Conservation (phyloP, 2,329 filamentous ascomycete species). For the Nakataea oryzae region DNA sequence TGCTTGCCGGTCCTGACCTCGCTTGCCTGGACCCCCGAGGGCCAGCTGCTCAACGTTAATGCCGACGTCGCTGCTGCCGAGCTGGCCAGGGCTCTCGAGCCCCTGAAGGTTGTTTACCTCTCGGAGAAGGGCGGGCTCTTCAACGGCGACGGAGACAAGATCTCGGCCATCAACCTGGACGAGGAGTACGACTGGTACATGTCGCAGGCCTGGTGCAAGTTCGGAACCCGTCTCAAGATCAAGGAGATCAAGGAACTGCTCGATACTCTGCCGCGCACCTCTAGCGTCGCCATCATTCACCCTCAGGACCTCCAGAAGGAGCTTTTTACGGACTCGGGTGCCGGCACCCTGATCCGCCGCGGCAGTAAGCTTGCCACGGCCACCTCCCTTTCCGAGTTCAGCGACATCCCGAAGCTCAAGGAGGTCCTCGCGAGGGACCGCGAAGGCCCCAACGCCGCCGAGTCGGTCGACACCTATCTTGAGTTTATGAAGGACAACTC, state of each 20-base stretch:
- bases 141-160: conserved; percentile 88
- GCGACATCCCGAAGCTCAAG: conserved; percentile 68
- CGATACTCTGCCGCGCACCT: conserved; percentile 78
- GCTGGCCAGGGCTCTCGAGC: conserved; percentile 77
- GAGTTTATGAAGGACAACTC: conserved; percentile 64
- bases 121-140: conserved; percentile 96
- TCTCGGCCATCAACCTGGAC: conserved; percentile 93
- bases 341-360: conserved; percentile 82
- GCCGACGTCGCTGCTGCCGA: conserved; percentile 94
- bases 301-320: conserved; percentile 94
- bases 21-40: conserved; percentile 88
- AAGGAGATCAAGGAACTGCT: conserved; percentile 93
- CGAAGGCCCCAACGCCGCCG: conserved; percentile 69
- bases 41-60: conserved; percentile 93
- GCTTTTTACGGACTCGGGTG: conserved; percentile 90
- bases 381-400: conserved; percentile 61
- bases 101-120: conserved; percentile 96
- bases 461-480: conserved; percentile 79
- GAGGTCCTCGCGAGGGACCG: conserved; percentile 72
- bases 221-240: conserved; percentile 93
- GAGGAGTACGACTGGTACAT: conserved; percentile 92
- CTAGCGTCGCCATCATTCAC: conserved; percentile 95
- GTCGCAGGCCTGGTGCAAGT: conserved; percentile 88
- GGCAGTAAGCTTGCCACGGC: conserved; percentile 81
- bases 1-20: conserved; percentile 91